These are phyloP conservation scores for Colletotrichum cordylinicola DNA, from an alignment of 2,329 filamentous ascomycete species.

Conservation along the genomic window DNA sequence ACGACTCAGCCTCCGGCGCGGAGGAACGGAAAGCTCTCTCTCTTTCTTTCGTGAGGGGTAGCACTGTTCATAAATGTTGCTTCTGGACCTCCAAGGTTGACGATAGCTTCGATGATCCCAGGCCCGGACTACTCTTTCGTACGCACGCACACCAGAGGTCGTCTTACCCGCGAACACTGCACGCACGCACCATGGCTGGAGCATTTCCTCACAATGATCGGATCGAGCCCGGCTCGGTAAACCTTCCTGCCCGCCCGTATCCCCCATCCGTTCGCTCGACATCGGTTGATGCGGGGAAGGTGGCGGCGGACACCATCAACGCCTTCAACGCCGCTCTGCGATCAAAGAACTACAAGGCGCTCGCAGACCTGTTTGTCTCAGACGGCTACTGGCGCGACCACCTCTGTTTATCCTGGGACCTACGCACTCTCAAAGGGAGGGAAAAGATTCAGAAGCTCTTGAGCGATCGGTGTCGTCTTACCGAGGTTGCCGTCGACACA, in stretches of 20 bases:
- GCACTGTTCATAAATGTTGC: neutral
- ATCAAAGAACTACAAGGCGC: slow-evolving; percentile 35
- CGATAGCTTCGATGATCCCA: neutral
- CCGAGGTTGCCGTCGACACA: slow-evolving; percentile 49
- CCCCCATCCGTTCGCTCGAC: slow-evolving; percentile 34
- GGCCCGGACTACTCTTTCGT: neutral
- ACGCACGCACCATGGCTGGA: neutral
- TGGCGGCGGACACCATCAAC: slow-evolving; percentile 42
- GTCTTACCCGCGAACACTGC: neutral
- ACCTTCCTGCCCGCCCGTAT: slow-evolving; percentile 53
- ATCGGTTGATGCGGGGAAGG: slow-evolving; percentile 37
- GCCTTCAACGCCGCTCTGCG: slow-evolving; percentile 46
- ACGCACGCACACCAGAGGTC: neutral
- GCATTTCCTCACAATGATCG: neutral
- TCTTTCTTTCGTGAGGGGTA: neutral
- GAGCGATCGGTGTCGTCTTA: slow-evolving; percentile 35
- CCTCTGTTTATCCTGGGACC: slow-evolving; percentile 61
- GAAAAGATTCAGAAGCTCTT: slow-evolving; percentile 46
- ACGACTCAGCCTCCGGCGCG: slow-evolving; percentile 2
- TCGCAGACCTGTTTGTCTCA: slow-evolving; percentile 43
- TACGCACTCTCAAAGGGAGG: slow-evolving; percentile 49
- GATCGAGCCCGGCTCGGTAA: slow-evolving; percentile 55
- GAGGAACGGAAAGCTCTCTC: neutral
- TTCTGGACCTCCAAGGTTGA: neutral
- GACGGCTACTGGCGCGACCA: slow-evolving; percentile 66